These are phyloP conservation scores for Thermothelomyces thermophilus DNA, from an alignment of 2,329 filamentous ascomycete species.

Conservation along the genomic window DNA sequence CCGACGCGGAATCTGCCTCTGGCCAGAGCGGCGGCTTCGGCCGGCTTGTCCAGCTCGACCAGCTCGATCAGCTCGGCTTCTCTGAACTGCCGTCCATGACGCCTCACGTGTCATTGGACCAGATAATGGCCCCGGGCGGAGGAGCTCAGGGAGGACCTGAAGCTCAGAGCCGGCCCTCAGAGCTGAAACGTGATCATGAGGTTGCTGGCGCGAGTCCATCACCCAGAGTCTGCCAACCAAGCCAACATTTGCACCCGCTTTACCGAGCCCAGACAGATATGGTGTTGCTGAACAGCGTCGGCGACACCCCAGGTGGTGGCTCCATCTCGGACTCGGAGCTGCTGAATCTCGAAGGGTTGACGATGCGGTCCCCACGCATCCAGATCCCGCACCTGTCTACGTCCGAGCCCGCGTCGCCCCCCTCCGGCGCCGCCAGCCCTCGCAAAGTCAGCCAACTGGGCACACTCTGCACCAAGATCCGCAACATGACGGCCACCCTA, in stretches of 20 bases:
- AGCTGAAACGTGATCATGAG: not conserved
- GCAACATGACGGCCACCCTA: constrained; percentile 25
- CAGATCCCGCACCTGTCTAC: constrained; percentile 17
- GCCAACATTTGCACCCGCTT: constrained; percentile 1
- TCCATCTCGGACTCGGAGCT: constrained; percentile 30
- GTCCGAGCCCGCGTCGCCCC: constrained; percentile 21
- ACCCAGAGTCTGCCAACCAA: not conserved
- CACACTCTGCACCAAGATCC: constrained; percentile 29
- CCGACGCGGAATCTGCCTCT: constrained; percentile 14
- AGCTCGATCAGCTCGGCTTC: constrained; percentile 15
- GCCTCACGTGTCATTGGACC: constrained; percentile 17
- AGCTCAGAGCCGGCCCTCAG: not conserved
- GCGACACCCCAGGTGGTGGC: constrained; percentile 18
- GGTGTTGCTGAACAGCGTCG: constrained; percentile 1
- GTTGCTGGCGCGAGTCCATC: not conserved
- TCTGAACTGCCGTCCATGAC: constrained; percentile 11
- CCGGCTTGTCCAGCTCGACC: too few relatives aligned
- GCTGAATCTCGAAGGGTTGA: constrained; percentile 30
- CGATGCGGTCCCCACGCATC: constrained; percentile 27
- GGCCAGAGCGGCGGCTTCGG: constrained; percentile 15
- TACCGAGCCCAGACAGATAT: constrained; percentile 5
- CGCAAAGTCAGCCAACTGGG: constrained; percentile 28
- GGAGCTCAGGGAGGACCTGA: not conserved
- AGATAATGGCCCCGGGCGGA: not conserved
- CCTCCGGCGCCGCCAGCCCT: constrained; percentile 13